phyloP scores from a whole-genome alignment of 2,329 filamentous ascomycete genomes.

The Cyphellophora europaea region DNA sequence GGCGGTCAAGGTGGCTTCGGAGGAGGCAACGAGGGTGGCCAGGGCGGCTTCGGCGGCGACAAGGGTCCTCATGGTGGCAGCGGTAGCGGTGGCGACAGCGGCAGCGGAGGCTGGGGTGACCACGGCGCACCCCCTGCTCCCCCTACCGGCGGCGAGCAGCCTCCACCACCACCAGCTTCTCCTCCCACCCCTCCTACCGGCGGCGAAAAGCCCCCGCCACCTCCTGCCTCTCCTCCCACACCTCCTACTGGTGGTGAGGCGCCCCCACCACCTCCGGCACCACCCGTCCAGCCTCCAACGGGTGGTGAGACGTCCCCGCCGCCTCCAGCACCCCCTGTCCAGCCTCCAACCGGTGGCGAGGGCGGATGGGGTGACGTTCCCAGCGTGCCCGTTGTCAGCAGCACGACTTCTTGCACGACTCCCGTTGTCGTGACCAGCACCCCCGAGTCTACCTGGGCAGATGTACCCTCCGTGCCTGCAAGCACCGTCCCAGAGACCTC shows the following conservation, averaged over 20 bases:
- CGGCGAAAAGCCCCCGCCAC: not conserved
- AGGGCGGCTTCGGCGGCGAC: constrained; percentile 30
- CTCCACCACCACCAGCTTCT: not conserved
- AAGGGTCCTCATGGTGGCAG: constrained; percentile 9
- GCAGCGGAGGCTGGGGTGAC: constrained; percentile 9
- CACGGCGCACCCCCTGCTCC: constrained; percentile 2
- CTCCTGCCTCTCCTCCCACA: constrained; percentile 5
- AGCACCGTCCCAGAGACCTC: constrained; percentile 1
- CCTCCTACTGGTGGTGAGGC: constrained; percentile 1
- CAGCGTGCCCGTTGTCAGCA: not conserved
- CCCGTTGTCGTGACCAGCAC: not conserved
- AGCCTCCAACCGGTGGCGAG: constrained; percentile 2
- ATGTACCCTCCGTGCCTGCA: not conserved
- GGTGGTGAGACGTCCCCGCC: not conserved
- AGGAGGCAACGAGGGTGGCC: not conserved
- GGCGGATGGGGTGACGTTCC: constrained; percentile 6
- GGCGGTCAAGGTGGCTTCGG: constrained; percentile 1
- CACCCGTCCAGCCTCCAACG: not conserved
- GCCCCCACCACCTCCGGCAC: not conserved
- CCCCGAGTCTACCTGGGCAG: not conserved
- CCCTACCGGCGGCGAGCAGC: not conserved
- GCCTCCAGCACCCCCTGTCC: constrained; percentile 3
- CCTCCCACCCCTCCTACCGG: constrained; percentile 3
- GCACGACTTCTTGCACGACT: constrained; percentile 3
- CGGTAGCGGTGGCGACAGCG: constrained; percentile 8